phyloP scores from a whole-genome alignment of 1,284 basidiomycete genomes.

The Apiotrichum montevideense region DNA sequence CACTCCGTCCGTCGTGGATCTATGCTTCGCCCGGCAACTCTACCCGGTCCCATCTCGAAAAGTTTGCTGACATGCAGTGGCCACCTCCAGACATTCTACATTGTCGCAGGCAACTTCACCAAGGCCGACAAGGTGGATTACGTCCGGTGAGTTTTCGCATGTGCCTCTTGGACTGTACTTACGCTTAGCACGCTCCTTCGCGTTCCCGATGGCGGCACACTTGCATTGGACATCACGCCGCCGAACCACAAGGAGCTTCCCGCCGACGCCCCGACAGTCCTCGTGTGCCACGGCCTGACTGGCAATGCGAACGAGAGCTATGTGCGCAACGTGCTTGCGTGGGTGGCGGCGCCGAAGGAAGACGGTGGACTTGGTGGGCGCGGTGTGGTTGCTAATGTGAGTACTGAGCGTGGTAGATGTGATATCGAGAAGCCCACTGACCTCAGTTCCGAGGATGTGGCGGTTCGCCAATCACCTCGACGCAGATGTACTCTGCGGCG shows the following conservation, averaged over 20 bases:
- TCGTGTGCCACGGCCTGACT: slow-evolving; percentile 72
- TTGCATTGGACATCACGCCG: slow-evolving; percentile 52
- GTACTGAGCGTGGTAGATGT: slow-evolving; percentile 6
- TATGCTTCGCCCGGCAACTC: too few relatives aligned
- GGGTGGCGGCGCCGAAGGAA: slow-evolving; percentile 57
- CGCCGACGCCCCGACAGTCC: slow-evolving; percentile 69
- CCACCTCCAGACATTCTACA: slow-evolving; percentile 49
- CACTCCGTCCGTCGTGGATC: too few relatives aligned
- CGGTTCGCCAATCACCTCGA: slow-evolving; percentile 62
- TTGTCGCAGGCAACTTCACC: slow-evolving; percentile 55
- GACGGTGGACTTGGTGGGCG: slow-evolving; percentile 79
- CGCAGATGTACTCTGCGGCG: slow-evolving; percentile 73
- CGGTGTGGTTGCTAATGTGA: slow-evolving; percentile 71
- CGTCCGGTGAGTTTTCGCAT: slow-evolving; percentile 53
- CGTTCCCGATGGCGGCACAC: slow-evolving; percentile 62
- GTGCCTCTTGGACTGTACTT: slow-evolving; percentile 6
- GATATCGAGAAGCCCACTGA: too few relatives aligned
- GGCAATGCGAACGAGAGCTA: slow-evolving; percentile 88
- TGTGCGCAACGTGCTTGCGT: slow-evolving; percentile 69
- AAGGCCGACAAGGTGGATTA: slow-evolving; percentile 65
- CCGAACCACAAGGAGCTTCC: slow-evolving; percentile 51
- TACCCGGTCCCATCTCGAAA: too few relatives aligned
- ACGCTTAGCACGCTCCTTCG: slow-evolving; percentile 54
- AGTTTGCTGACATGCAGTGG: slow-evolving; percentile 28
- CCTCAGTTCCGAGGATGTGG: slow-evolving; percentile 76